These are phyloP conservation scores for Corylus heterophylla DNA, from an alignment of 306 rosid species.

Conservation along the genomic window DNA sequence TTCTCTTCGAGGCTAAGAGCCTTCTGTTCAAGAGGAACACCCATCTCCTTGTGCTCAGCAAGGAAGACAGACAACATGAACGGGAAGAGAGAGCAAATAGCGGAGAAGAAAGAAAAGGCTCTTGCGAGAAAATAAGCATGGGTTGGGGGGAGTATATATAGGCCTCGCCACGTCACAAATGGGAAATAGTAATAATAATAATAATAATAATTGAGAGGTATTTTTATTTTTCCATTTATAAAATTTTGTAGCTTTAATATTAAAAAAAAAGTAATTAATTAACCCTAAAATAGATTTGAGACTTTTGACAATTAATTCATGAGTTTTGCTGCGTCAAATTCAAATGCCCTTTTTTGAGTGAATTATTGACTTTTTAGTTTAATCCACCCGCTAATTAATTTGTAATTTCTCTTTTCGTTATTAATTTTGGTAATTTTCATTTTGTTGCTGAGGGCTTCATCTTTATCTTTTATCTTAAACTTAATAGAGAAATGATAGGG, in stretches of 20 bases:
- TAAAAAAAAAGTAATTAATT: too few species aligned
- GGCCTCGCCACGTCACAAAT: background rate
- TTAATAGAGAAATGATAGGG: too few species aligned
- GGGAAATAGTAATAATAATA: background rate
- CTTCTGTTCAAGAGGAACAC: conserved; percentile 10
- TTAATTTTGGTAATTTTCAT: background rate
- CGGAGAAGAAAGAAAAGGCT: background rate
- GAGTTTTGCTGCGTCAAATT: too few species aligned
- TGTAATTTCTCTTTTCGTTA: background rate
- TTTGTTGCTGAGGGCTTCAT: background rate
- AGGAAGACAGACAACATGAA: background rate
- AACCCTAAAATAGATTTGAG: too few species aligned
- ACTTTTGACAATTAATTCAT: too few species aligned
- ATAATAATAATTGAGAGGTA: too few species aligned
- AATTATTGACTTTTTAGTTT: background rate
- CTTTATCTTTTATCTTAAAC: too few species aligned
- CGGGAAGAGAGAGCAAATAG: background rate
- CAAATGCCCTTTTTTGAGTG: too few species aligned
- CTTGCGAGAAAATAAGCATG: background rate
- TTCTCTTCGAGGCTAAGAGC: conserved; percentile 52
- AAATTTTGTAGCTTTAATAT: too few species aligned
- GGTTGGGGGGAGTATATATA: background rate
- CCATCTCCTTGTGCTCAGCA: background rate
- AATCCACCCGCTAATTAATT: background rate
- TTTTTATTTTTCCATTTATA: too few species aligned